Conservation (phyloP, 768 basidiomycete genomes). For the Tylopilus sp. region DNA sequence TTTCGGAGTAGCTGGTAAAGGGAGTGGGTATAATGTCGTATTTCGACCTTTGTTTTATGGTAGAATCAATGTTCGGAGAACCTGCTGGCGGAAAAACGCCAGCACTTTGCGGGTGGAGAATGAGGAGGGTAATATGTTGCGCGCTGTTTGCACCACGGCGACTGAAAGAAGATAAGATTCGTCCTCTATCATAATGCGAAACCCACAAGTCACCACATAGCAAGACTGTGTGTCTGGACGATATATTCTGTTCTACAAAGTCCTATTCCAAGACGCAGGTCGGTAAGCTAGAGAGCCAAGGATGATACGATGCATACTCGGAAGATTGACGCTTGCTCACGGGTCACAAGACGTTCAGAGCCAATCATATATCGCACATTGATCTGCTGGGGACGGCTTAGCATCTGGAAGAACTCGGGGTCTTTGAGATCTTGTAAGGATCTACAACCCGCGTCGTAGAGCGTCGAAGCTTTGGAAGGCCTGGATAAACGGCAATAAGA, state of each 20-base stretch:
- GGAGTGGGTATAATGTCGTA: slow-evolving; percentile 12
- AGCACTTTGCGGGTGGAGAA: slow-evolving; percentile 17
- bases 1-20: slow-evolving; percentile 12
- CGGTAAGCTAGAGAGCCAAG: not conserved
- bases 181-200: not conserved
- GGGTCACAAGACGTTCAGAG: slow-evolving; percentile 33
- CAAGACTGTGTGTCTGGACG: slow-evolving; percentile 45
- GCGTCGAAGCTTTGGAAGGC: slow-evolving; percentile 34
- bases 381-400: slow-evolving; percentile 38
- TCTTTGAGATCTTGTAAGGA: slow-evolving; percentile 40
- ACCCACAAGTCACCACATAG: slow-evolving; percentile 60
- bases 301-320: slow-evolving; percentile 34
- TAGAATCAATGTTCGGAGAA: slow-evolving; percentile 14
- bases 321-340: slow-evolving; percentile 43
- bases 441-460: slow-evolving; percentile 50
- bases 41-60: slow-evolving; percentile 8
- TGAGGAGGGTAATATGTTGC: slow-evolving; percentile 9
- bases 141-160: slow-evolving; percentile 40
- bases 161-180: slow-evolving; percentile 23
- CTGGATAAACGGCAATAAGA: slow-evolving; percentile 9
- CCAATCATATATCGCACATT: slow-evolving; percentile 41
- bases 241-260: slow-evolving; percentile 46
- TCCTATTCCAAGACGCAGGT: slow-evolving; percentile 32
- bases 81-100: slow-evolving; percentile 15
- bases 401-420: slow-evolving; percentile 35